Conservation (phyloP, 768 basidiomycete species). For the Russula abietina region DNA sequence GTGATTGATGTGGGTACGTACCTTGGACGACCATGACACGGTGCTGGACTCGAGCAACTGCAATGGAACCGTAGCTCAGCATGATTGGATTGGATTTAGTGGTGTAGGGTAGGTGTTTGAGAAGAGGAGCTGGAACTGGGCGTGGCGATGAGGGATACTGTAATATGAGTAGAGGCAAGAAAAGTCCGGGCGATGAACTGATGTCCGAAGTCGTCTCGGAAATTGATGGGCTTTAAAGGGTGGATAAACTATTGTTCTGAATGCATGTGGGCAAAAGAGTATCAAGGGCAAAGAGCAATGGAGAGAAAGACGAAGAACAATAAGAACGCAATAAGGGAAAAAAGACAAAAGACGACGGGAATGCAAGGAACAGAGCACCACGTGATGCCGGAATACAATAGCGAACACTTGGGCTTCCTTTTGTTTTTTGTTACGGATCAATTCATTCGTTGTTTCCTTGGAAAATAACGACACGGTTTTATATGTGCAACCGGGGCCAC, state of each 20-base stretch:
- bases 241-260: slow-evolving; percentile 17
- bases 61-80: slow-evolving; percentile 46
- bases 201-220: neutral
- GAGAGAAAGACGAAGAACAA: neutral
- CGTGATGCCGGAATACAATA: neutral
- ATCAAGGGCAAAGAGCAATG: neutral
- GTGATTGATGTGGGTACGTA: slow-evolving; percentile 28
- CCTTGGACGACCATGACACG: slow-evolving; percentile 67
- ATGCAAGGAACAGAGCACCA: neutral
- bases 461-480: neutral
- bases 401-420: neutral
- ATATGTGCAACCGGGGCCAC: too few relatives aligned
- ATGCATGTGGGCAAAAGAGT: neutral
- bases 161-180: too few relatives aligned
- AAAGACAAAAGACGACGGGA: neutral
- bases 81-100: slow-evolving; percentile 4
- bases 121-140: neutral
- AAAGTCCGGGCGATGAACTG: neutral
- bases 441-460: neutral
- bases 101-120: neutral
- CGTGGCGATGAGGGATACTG: neutral
- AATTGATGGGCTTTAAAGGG: neutral
- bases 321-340: neutral
- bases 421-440: neutral
- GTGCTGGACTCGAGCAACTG: slow-evolving; percentile 62